These are phyloP conservation scores for Candida stauntonica DNA, from an alignment of 805 yeast genomes.

Conservation along the genomic window DNA sequence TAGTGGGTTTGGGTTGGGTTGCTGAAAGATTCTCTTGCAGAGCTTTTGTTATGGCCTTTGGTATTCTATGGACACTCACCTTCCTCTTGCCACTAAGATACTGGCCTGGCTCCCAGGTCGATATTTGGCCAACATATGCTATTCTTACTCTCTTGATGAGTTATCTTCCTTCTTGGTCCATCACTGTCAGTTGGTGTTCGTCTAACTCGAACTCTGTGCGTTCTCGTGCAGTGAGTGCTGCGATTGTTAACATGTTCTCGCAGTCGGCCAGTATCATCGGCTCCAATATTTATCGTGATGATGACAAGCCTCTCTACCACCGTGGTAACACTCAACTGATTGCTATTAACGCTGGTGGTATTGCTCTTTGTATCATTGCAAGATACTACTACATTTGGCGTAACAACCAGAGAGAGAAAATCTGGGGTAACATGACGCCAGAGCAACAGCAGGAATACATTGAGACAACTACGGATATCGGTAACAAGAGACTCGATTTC, in stretches of 20 bases:
- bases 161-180: slow-evolving; percentile 49
- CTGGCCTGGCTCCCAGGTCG: slow-evolving; percentile 37
- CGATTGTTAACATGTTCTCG: slow-evolving; percentile 59
- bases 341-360: slow-evolving; percentile 31
- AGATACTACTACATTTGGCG: slow-evolving; percentile 33
- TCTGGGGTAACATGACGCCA: slow-evolving; percentile 47
- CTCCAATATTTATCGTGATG: slow-evolving; percentile 50
- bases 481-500: slow-evolving; percentile 56
- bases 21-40: slow-evolving; percentile 34
- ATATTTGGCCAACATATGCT: slow-evolving; percentile 40
- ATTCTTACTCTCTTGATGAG: slow-evolving; percentile 34
- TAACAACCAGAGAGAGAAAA: slow-evolving; percentile 39
- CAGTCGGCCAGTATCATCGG: slow-evolving; percentile 54
- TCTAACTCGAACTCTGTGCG: slow-evolving; percentile 58
- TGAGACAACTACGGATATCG: slow-evolving; percentile 43
- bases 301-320: slow-evolving; percentile 57
- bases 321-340: slow-evolving; percentile 48
- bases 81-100: slow-evolving; percentile 32
- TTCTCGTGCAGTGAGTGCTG: slow-evolving; percentile 61
- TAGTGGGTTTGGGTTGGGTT: slow-evolving; percentile 34
- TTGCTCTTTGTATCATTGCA: slow-evolving; percentile 27
- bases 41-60: slow-evolving; percentile 27
- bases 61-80: slow-evolving; percentile 35
- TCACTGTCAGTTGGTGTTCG: slow-evolving; percentile 58
- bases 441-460: slow-evolving; percentile 50